Evolutionary conservation across 805 yeast species (phyloP), one percentile per base, ranked within the genome.

Genomic region (Teunomyces gatunensis): DNA sequence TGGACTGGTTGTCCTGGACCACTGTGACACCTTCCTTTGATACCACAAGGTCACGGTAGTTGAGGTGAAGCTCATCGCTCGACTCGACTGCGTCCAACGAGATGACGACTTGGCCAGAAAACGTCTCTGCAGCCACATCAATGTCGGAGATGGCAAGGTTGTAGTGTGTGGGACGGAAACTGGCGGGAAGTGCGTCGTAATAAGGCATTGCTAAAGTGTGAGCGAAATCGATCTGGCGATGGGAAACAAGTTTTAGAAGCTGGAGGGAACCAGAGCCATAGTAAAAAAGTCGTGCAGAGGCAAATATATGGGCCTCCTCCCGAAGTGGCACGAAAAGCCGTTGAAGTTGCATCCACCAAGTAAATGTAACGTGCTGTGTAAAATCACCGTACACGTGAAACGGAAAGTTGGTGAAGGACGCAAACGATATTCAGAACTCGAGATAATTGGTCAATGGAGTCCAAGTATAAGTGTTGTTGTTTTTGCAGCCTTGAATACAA

Each of bases 111-210:
- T 51, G 51, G 5, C 87, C 88, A 1, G 56, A 57, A 57, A 76
- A 83, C 1, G 74, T 61, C 53, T 74, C 75, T 30, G 66, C 65
- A 6, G 56, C 64, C 25, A 74, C 64, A 56, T 84, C 78, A 33
- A 95, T 89, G 57, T 83, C 84, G 46, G 83, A 69, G 15, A 82
- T 75, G 29, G 67, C 48, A 13, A 94, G 64, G 46, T 81, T 79
- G 63, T 94, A 92, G 66, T 87, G 87, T 30, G 70, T 56, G 30
- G 99, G 97, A 49, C 76, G 76, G 51, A 90, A 85, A 46, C 78
- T 71, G 42, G 73, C 71, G 56, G 88, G 95, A 51, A 83, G 79
- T 4, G 81, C 75, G 51, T 71, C 71, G 53, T 72, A 72, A 55
- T 71, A 71, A 1, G 64, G 64, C 27, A 36, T 25, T 11, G 28